Conservation (phyloP, 148 eudicot species). For the Silene latifolia region DNA sequence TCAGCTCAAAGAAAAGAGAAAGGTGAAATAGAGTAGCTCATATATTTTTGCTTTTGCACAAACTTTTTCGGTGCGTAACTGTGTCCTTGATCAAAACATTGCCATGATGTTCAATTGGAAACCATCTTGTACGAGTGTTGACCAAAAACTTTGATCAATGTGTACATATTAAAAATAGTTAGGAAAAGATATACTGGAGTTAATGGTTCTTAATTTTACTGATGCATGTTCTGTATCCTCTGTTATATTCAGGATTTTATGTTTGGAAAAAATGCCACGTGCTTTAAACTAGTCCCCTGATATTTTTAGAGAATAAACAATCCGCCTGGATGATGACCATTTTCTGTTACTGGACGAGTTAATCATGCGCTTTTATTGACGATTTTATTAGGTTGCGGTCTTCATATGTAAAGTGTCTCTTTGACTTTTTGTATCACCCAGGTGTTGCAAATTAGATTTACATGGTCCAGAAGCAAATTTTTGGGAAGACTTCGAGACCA, state of each 20-base stretch:
- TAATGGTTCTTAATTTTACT: neutral
- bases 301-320: neutral
- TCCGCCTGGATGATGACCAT: neutral
- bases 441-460: conserved; percentile 92
- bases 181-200: neutral
- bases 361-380: neutral
- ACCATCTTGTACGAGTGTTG: neutral
- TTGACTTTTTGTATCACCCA: conserved; percentile 25
- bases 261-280: neutral
- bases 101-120: neutral
- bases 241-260: neutral
- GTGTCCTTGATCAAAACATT: neutral
- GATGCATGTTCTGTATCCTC: conserved; percentile 1
- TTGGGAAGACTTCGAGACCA: conserved; percentile 91
- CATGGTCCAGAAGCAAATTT: conserved; percentile 73
- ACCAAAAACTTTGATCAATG: conserved; percentile 5
- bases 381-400: neutral
- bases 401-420: neutral
- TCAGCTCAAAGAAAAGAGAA: conserved; percentile 96
- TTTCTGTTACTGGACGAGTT: neutral
- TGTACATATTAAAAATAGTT: neutral
- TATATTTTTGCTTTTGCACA: neutral
- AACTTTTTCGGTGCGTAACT: neutral
- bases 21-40: conserved; percentile 40
- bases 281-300: neutral